Conservation (phyloP, 768 basidiomycete genomes). For the Mycena rosella region DNA sequence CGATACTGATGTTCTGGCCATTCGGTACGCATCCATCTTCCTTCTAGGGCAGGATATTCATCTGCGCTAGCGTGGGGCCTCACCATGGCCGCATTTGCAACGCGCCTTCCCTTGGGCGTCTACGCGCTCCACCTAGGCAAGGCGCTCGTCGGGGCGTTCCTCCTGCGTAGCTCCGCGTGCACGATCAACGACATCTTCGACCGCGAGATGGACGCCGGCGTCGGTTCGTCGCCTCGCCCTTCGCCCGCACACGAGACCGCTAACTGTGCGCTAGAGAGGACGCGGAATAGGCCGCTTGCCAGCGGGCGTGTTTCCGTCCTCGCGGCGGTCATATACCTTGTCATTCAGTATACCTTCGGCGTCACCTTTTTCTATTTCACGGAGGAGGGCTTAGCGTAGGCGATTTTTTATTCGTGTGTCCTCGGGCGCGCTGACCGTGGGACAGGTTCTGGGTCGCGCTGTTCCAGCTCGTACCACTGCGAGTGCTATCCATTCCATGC, state of each 20-base stretch:
- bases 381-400: conserved; percentile 51
- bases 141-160: conserved; percentile 55
- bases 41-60: background rate
- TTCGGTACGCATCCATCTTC: conserved; percentile 50
- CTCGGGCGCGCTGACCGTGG: conserved; percentile 16
- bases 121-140: conserved; percentile 50
- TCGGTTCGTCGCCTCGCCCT: conserved; percentile 56
- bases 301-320: conserved; percentile 62
- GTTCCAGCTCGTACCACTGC: conserved; percentile 62
- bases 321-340: conserved; percentile 55
- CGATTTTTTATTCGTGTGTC: conserved; percentile 5
- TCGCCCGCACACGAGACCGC: background rate
- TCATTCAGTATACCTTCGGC: conserved; percentile 56
- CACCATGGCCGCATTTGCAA: conserved; percentile 62
- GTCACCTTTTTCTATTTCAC: conserved; percentile 54
- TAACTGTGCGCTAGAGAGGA: conserved; percentile 54
- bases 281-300: conserved; percentile 60
- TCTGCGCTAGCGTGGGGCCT: conserved; percentile 52
- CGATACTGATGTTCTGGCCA: conserved; percentile 67
- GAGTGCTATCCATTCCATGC: conserved; percentile 26
- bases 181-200: conserved; percentile 71
- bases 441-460: conserved; percentile 56
- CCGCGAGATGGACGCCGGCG: conserved; percentile 63
- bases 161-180: conserved; percentile 63
- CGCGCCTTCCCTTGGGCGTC: conserved; percentile 44